These are phyloP conservation scores for Linnemannia elongata DNA, from an alignment of 192 early-diverging fungal species.

Conservation along the genomic window DNA sequence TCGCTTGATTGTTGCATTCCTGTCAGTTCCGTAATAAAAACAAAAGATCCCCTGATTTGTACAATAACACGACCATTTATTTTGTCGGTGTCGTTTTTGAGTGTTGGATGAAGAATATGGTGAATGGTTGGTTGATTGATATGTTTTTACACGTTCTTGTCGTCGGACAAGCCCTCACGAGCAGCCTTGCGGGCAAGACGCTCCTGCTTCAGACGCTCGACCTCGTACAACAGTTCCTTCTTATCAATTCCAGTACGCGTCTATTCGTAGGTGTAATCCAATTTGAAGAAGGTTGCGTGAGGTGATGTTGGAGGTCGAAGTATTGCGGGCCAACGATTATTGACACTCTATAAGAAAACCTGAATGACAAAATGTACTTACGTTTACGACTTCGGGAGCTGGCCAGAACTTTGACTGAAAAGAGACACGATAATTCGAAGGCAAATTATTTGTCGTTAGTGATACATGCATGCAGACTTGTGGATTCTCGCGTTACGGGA, in stretches of 20 bases:
- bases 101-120: not conserved
- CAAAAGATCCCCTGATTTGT: not conserved
- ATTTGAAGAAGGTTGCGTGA: not conserved
- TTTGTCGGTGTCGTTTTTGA: not conserved
- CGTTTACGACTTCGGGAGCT: slow-evolving; percentile 46
- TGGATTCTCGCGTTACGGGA: not conserved
- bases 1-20: not conserved
- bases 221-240: slow-evolving; percentile 47
- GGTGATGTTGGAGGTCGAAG: not conserved
- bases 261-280: slow-evolving; percentile 4
- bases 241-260: slow-evolving; percentile 53
- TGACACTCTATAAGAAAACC: too few species aligned
- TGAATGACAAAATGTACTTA: slow-evolving; percentile 12
- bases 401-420: slow-evolving; percentile 55
- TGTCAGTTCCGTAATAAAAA: not conserved
- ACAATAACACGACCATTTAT: not conserved
- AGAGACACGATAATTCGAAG: not conserved
- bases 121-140: not conserved
- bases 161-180: slow-evolving; percentile 36
- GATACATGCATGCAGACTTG: not conserved
- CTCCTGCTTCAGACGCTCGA: slow-evolving; percentile 52
- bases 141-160: slow-evolving; percentile 36
- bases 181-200: slow-evolving; percentile 53
- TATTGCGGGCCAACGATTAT: not conserved
- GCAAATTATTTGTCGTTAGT: not conserved